phyloP scores from a whole-genome alignment of 2,329 filamentous ascomycete genomes.

The Phyllosticta paracitricarpa region DNA sequence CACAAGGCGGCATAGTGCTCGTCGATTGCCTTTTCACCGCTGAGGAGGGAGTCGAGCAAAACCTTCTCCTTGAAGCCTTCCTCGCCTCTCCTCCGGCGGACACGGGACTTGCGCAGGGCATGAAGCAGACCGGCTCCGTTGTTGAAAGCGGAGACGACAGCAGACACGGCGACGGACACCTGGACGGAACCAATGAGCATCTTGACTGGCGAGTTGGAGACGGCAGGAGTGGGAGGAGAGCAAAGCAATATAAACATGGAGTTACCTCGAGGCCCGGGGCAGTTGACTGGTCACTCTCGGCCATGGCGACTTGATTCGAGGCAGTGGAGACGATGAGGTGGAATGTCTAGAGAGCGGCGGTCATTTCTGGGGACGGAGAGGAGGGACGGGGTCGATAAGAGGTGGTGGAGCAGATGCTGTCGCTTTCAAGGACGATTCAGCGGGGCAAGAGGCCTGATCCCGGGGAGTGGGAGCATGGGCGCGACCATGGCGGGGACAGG shows the following conservation, averaged over 20 bases:
- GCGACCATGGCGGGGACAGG: background rate
- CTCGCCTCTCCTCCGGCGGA: conserved; percentile 20
- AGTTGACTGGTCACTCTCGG: background rate
- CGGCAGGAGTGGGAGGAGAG: background rate
- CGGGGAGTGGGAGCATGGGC: background rate
- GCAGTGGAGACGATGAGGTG: background rate
- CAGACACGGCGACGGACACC: conserved; percentile 33
- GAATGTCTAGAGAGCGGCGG: background rate
- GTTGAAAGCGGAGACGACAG: conserved; percentile 33
- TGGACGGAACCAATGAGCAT: conserved; percentile 12
- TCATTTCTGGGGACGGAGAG: background rate
- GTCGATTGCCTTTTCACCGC: conserved; percentile 26
- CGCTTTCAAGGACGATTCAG: background rate
- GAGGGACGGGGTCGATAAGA: background rate
- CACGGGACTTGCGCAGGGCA: conserved; percentile 23
- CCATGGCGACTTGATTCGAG: background rate
- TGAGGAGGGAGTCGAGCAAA: conserved; percentile 28
- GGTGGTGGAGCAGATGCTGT: background rate
- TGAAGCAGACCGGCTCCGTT: conserved; percentile 30
- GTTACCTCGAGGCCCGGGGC: background rate
- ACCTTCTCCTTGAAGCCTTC: conserved; percentile 26
- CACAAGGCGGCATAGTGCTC: conserved; percentile 24
- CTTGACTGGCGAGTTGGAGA: background rate
- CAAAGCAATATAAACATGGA: background rate
- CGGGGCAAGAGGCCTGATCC: background rate